Evolutionary conservation across 2,329 filamentous ascomycete species (phyloP).

Genomic region (Cyanodermella asteris): DNA sequence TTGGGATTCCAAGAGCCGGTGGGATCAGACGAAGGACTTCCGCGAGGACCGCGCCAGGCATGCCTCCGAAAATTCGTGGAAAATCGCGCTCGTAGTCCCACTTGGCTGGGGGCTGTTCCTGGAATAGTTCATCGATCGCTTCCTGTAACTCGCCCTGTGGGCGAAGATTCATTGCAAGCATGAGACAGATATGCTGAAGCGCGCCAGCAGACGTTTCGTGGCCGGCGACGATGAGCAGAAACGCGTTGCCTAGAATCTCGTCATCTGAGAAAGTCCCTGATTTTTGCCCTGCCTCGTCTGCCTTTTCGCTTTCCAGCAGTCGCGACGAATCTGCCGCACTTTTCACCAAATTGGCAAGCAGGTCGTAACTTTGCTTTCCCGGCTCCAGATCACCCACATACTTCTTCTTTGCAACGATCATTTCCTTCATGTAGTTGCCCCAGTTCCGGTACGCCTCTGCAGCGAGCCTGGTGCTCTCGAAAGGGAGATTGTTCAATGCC

Average conservation of each 20-base stretch:
- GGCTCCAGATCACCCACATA: slow-evolving; percentile 18
- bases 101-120: slow-evolving; percentile 30
- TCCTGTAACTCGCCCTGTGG: slow-evolving; percentile 45
- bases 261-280: slow-evolving; percentile 7
- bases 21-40: slow-evolving; percentile 55
- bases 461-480: slow-evolving; percentile 29
- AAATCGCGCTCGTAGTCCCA: slow-evolving; percentile 54
- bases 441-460: slow-evolving; percentile 39
- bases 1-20: slow-evolving; percentile 50
- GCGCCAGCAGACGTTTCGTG: slow-evolving; percentile 15
- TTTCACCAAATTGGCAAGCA: slow-evolving; percentile 32
- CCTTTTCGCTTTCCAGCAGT: slow-evolving; percentile 8
- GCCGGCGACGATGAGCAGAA: slow-evolving; percentile 14
- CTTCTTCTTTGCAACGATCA: slow-evolving; percentile 39
- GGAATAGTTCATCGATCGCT: slow-evolving; percentile 46
- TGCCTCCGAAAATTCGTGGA: slow-evolving; percentile 42
- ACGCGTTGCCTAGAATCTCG: slow-evolving; percentile 14
- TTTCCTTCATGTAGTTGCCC: slow-evolving; percentile 45
- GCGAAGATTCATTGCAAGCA: slow-evolving; percentile 29
- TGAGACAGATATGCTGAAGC: slow-evolving; percentile 12
- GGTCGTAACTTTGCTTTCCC: slow-evolving; percentile 24
- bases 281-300: slow-evolving; percentile 26
- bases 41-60: slow-evolving; percentile 55
- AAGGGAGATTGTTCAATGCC: slow-evolving; percentile 29
- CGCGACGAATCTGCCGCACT: slow-evolving; percentile 38